Percentiles rank a stretch among this genome's conserved stretches.
phyloP scores from a whole-genome alignment of 2,329 filamentous ascomycete species.

The Scorias spongiosa region DNA sequence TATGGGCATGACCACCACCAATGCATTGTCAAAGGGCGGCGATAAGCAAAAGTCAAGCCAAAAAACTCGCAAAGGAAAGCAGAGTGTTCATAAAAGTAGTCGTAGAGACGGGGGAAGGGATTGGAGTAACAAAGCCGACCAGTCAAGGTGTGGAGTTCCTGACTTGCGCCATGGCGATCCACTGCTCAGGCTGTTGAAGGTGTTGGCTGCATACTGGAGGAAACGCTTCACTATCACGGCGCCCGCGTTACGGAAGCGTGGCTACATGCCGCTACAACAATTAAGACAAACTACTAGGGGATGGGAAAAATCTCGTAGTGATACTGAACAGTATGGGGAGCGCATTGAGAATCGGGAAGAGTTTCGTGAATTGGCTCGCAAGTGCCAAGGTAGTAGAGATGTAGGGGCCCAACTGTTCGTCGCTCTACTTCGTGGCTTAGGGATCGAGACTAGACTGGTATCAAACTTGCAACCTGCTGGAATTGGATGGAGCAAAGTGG shows the following conservation, averaged over 20 bases:
- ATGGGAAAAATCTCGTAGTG: constrained; percentile 47
- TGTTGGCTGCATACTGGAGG: constrained; percentile 76
- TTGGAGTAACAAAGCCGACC: constrained; percentile 56
- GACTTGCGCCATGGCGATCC: constrained; percentile 77
- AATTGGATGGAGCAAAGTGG: constrained; percentile 78
- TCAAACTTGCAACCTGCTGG: constrained; percentile 73
- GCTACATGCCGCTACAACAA: constrained; percentile 66
- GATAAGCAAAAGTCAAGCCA: constrained; percentile 22
- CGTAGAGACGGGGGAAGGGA: constrained; percentile 40
- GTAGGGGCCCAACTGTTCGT: constrained; percentile 83
- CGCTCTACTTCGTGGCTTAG: constrained; percentile 63
- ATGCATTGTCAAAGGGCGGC: constrained; percentile 22
- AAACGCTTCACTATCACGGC: constrained; percentile 63
- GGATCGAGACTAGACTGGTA: constrained; percentile 70
- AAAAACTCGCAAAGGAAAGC: constrained; percentile 22
- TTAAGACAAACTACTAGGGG: constrained; percentile 60
- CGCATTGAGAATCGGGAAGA: constrained; percentile 49
- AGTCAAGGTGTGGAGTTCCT: constrained; percentile 52
- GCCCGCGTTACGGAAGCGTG: constrained; percentile 73
- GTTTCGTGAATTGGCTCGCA: constrained; percentile 53
- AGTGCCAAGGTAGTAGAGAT: constrained; percentile 69
- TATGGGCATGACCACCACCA: constrained; percentile 41
- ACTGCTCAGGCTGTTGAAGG: constrained; percentile 57
- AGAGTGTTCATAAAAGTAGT: constrained; percentile 24
- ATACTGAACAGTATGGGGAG: constrained; percentile 60